Evolutionary conservation across 2,329 filamentous ascomycete species (phyloP), one percentile per base, ranked within the genome.

Genomic region (Hypoxylon sp.): DNA sequence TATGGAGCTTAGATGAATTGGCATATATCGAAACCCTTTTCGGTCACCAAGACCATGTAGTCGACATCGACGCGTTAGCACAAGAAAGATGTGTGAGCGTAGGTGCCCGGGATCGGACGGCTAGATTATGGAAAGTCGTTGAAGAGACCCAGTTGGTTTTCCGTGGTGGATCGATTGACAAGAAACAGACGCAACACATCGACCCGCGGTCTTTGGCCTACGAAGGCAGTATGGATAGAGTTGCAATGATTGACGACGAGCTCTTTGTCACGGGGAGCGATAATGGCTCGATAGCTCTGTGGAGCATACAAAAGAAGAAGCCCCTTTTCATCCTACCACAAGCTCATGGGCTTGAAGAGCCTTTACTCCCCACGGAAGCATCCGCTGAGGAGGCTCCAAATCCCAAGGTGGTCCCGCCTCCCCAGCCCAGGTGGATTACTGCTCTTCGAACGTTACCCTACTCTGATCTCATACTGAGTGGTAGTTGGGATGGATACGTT

Each of bases 71-170:
- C 71, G 91, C 93, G 22, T 86, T 97, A 69, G 90, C 91, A 1
- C 90, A 94, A 74, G 96, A 98, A 80, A 91, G 94, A 53, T 98
- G 96, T 78, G 87, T 98, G 66, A 96, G 91, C 69, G 96, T 97
- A 17, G 96, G 96, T 61, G 92, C 94, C 5, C 87, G 96, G 71
- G 96, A 99, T 79, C 90, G 95, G 63, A 98, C 94, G 1, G 96
- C 95, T 42, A 87, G 96, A 65, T 82, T 97, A 74, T 99, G 96
- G 96, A 98, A 98, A 81, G 94, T 99, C 1, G 90, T 93, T 3
- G 96, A 99, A 75, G 95, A 99, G 82, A 93, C 92, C 1, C 96
- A 99, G 79, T 88, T 99, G 5, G 94, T 98, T 1, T 99, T 98
- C 81, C 91, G 95, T 52, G 95, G 94, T 64, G 92, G 90, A 46